A percentile compares a stretch with the other conserved stretches of the same genome.
phyloP scores from a whole-genome alignment of 2,329 filamentous ascomycete genomes.

The Mycogone perniciosa region DNA sequence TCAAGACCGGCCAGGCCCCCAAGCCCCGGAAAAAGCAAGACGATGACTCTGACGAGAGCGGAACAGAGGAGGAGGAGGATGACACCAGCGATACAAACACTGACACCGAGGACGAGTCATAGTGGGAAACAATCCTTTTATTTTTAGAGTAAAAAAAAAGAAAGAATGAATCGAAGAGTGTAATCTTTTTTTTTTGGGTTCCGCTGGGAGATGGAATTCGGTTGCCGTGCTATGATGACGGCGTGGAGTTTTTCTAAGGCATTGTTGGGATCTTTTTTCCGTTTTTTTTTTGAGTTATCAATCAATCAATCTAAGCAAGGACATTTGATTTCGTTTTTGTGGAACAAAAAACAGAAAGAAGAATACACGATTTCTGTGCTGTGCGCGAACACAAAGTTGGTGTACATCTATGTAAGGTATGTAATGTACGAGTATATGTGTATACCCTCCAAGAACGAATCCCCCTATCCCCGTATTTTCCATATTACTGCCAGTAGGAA shows the following conservation, averaged over 20 bases:
- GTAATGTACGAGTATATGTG: not conserved
- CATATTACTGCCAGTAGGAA: not conserved
- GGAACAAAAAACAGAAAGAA: not conserved
- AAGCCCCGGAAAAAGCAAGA: constrained; percentile 47
- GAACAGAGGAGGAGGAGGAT: constrained; percentile 63
- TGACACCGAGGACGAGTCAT: constrained; percentile 58
- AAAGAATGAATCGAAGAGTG: not conserved
- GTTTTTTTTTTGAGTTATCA: not conserved
- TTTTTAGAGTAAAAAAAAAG: constrained; percentile 8
- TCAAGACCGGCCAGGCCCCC: constrained; percentile 63
- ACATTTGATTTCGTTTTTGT: not conserved
- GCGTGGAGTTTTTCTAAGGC: constrained; percentile 12
- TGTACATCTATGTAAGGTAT: not conserved
- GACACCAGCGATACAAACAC: constrained; percentile 64
- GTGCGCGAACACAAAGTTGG: constrained; percentile 1
- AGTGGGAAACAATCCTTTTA: constrained; percentile 10
- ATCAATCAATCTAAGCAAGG: no score
- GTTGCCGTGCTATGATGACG: constrained; percentile 1
- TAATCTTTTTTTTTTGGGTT: not conserved
- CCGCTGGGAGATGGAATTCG: not conserved
- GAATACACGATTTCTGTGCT: not conserved
- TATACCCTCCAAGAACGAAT: not conserved
- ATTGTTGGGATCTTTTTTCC: not conserved
- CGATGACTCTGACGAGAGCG: constrained; percentile 65
- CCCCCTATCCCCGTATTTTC: not conserved